Percentiles rank a stretch among this genome's conserved stretches.
Conservation (phyloP, 305 asterid genomes). For the Solanum hybrid region DNA sequence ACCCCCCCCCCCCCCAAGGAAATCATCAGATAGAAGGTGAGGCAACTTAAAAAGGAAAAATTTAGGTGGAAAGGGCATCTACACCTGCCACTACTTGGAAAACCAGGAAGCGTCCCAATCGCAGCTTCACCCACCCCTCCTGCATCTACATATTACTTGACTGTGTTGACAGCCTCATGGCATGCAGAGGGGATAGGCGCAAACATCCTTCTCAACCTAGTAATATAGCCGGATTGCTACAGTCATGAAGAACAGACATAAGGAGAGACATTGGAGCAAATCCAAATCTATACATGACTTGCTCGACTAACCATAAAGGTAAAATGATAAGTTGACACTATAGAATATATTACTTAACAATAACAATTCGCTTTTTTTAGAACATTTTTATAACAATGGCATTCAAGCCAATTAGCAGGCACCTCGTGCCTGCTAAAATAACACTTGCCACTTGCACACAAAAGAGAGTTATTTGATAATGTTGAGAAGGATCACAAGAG, state of each 20-base stretch:
- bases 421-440: not conserved
- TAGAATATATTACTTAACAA: not conserved
- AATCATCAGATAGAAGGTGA: not conserved
- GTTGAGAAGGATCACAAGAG: not conserved
- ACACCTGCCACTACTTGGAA: not conserved
- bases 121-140: not conserved
- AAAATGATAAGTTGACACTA: not conserved
- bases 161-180: not conserved
- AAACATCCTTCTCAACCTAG: not conserved
- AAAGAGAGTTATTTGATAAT: not conserved
- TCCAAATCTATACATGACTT: not conserved
- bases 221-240: not conserved
- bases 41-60: not conserved
- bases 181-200: not conserved
- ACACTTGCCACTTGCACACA: not conserved
- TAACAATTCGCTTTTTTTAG: not conserved
- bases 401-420: not conserved
- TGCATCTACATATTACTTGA: not conserved
- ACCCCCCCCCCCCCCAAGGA: not conserved
- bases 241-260: not conserved
- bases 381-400: not conserved
- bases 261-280: not conserved
- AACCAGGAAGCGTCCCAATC: not conserved
- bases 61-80: not conserved
- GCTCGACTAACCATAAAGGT: not conserved